Base-by-base conservation (phyloP, 108 stramenopile genomes). In the Fragilaria radians region DNA sequence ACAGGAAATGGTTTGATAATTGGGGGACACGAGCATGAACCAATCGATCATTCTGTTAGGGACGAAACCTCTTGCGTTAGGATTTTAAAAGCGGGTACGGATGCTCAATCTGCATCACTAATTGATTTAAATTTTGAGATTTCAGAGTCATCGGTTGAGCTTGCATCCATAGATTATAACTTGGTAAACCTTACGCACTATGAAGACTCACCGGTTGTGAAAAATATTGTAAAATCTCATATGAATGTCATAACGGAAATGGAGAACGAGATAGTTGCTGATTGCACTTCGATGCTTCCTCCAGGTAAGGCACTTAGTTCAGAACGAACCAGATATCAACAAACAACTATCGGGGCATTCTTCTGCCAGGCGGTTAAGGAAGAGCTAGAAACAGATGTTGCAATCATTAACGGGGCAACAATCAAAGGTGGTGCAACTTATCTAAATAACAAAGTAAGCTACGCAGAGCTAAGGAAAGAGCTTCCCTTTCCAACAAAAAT, bases 401-500 rank as follows among this genome's bases (percentile, higher is more conserved):
- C 80, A 27, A 57, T 85, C 25, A 74, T 91, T 34, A 88, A 91
- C 54, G 86, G 85, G 1, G 86, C 83, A n/a, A 63, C 78, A 19
- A 84, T 91, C 58, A 83, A 86, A 36, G 86, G 78, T 0, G 61
- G 59, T n/a, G 60, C 46, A n/a, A 48, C 45, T 0, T 91, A 88
- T 57, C 31, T 28, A 1, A 51, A 68, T 28, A 71, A 62, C 18
- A 61, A 52, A 32, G 77, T 91, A 73, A 82, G 69, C 34, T 82
- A 86, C 55, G 73, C 74, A 19, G 65, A 91, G 50, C 61, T 91
- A 25, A 77, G 76, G 48, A 67, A 70, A 45, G 90, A 88, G 65
- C 64, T 91, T n/a, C 90, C 90, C 11, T 91, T 88, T 67, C 90
- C 90, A 0, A 74, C 83, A 9, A 88, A 91, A 70, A 83, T 91